Base-by-base conservation (phyloP, 2,329 filamentous ascomycete genomes). In the Botrytis sinoallii region DNA sequence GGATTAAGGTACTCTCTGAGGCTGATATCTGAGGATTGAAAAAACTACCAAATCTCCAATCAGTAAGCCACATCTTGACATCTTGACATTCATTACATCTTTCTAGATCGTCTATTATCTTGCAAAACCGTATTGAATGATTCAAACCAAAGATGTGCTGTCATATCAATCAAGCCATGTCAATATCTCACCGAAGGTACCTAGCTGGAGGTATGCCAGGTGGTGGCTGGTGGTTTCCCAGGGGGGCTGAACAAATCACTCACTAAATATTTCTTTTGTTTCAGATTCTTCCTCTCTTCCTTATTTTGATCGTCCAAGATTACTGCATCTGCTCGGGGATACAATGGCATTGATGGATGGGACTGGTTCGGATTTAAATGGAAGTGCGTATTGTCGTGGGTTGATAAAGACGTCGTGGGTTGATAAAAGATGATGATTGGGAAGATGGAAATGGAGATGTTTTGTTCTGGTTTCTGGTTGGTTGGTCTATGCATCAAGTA, bases 401-500 rank as follows among this genome's bases (percentile, higher is more conserved):
- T 67, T 52, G 44, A 66, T 35, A 9, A 52, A 38, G 25, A 46
- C 25, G 44, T 67, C 25, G 32, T 52, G 6, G n/a, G n/a, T n/a
- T n/a, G n/a, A n/a, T n/a, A n/a, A n/a, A n/a, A n/a, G n/a, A 38
- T 52, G 64, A 52, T 48, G 63, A 32, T 38, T 52, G 46, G 35
- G 44, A 14, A 22, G 29, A 66, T 35, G 46, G 63, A 52, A 38
- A 48, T 38, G 38, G 44, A 52, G 12, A 32, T 52, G 67, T 46
- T 57, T 32, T 35, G 14, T 59, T 59, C 29, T 55, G 65, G n/a
- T 67, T 52, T 46, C 25, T 67, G 65, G 12, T 68, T 68, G 65
- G 66, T 68, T 69, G 66, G 66, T 57, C 66, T 59, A 69, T 69
- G 66, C 66, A 69, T 69, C 38, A n/a, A 52, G 22, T 6, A 18